Evolutionary conservation across 345 rosid genomes (phyloP), one percentile per base, ranked within the genome.

Genomic region (Corchorus capsularis): DNA sequence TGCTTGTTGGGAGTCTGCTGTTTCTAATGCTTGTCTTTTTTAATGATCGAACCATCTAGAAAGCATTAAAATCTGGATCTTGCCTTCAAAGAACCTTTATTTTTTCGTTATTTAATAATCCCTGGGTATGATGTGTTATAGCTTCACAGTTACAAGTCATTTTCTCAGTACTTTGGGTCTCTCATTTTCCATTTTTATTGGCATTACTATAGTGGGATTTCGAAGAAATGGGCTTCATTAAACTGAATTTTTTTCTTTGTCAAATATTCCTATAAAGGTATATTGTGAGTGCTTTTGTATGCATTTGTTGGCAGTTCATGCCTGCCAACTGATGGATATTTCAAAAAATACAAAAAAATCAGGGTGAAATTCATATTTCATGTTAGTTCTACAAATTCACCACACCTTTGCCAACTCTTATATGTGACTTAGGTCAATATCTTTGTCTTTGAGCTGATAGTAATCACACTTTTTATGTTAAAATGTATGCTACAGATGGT

Each of bases 401-500:
- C 32, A 16, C 59, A 32, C 14, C 45, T 9, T 17, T 6, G 9
- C 13, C 17, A 17, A 11, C 43, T 9, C 6, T 69, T 17, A 4
- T 35, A 17, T 52, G 17, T 64, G 56, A 35, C 34, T 20, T 74
- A 4, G 49, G 19, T 63, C 37, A 11, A 62, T 74, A 9, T 63
- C 46, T 60, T 32, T 34, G 56, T 12, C 17, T 62, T 64, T 75
- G 54, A 54, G 13, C 71, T 65, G 4, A 49, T 62, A 6, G 54
- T 17, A 43, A 50, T 59, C 41, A 9, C 43, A 41, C 60, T 20
- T 63, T 20, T 41, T 41, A 62, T 17, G 13, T n/a, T 59, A 8
- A 77, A 61, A 49, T 64, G 60, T 81, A 59, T 73, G 56, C 39
- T 79, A 54, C 89, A 96, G 99, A 90, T 72, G 99, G 99, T 8